Percentiles rank a stretch among this genome's conserved stretches.
These are phyloP conservation scores for Lunasporangiospora selenospora DNA, from an alignment of 192 early-diverging fungal species.

Conservation along the genomic window DNA sequence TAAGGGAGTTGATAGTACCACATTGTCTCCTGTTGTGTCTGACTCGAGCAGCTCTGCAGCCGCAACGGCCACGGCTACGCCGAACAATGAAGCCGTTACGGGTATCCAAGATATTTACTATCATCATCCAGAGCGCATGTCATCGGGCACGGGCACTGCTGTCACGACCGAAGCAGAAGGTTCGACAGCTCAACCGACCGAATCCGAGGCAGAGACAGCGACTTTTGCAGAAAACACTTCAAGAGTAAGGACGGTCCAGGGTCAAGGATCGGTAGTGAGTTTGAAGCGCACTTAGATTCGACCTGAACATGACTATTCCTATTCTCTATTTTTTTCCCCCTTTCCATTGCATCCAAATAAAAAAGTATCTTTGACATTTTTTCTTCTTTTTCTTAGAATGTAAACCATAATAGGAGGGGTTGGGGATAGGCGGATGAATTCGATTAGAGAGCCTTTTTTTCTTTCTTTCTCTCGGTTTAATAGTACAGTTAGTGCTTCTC, in stretches of 20 bases:
- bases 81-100: constrained; percentile 16
- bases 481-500: too few relatives aligned
- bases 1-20: too few relatives aligned
- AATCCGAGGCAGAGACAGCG: background rate
- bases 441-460: too few relatives aligned
- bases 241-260: constrained; percentile 18
- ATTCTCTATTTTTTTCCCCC: background rate
- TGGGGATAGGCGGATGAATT: too few relatives aligned
- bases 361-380: too few relatives aligned
- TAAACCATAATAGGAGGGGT: too few relatives aligned
- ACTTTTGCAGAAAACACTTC: background rate
- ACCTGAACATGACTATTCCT: background rate
- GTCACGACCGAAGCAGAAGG: background rate
- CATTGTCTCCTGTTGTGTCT: too few relatives aligned
- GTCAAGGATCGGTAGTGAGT: constrained; percentile 14
- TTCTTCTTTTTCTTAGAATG: too few relatives aligned
- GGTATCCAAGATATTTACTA: constrained; percentile 52
- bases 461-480: too few relatives aligned
- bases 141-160: background rate
- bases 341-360: too few relatives aligned
- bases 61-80: background rate
- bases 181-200: too few relatives aligned
- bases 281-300: background rate
- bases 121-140: constrained; percentile 51
- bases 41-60: background rate